phyloP scores from a whole-genome alignment of 306 rosid species.

The Luffa acutangula region DNA sequence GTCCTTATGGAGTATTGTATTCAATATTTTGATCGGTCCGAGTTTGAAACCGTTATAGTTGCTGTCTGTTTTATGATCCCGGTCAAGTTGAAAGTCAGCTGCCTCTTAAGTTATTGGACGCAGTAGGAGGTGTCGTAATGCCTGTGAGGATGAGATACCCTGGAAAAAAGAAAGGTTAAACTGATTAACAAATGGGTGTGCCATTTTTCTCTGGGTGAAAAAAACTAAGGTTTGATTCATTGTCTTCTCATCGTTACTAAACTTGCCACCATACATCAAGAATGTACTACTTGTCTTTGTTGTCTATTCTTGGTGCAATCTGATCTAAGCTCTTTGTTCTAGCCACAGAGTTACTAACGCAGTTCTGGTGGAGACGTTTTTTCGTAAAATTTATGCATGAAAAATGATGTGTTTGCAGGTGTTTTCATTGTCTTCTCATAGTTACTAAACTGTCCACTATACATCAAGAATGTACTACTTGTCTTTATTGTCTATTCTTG shows the following conservation, averaged over 20 bases:
- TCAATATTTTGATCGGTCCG: not conserved
- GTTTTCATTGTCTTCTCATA: not conserved
- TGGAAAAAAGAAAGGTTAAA: not conserved
- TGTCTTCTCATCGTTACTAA: not conserved
- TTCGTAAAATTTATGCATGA: too few species aligned
- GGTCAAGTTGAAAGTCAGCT: not conserved
- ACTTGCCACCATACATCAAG: not conserved
- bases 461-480: not conserved
- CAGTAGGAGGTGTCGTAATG: not conserved
- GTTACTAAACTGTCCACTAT: not conserved
- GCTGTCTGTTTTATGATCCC: not conserved
- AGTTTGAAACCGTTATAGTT: not conserved
- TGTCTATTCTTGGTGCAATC: not conserved
- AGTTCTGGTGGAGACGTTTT: not conserved
- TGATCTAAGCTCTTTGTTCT: not conserved
- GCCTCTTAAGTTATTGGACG: not conserved
- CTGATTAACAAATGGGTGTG: not conserved
- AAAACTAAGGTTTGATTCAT: not conserved
- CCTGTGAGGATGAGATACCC: not conserved
- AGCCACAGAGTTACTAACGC: not conserved
- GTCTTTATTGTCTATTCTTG: not conserved
- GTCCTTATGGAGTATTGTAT: not conserved
- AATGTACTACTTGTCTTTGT: not conserved
- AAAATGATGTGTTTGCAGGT: too few species aligned
- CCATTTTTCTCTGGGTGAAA: not conserved